These are phyloP conservation scores for Aspergillus tamarii DNA, from an alignment of 2,329 filamentous ascomycete genomes.

Conservation along the genomic window DNA sequence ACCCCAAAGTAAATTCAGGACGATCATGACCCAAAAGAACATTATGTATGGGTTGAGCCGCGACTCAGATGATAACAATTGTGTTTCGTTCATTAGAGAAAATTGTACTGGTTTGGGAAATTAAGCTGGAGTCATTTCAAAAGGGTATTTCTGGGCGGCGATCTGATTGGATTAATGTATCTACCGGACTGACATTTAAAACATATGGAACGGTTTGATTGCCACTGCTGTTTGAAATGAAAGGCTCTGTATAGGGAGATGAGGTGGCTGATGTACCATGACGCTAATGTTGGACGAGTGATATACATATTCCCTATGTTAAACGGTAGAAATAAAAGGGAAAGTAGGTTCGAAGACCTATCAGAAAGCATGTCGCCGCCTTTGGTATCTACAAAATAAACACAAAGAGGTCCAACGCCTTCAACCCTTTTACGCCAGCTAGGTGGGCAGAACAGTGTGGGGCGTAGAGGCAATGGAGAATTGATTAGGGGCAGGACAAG, in stretches of 20 bases:
- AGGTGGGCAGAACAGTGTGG: conserved; percentile 5
- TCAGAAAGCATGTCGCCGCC: background rate
- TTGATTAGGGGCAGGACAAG: background rate
- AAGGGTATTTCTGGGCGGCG: background rate
- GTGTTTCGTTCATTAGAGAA: background rate
- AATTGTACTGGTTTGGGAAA: background rate
- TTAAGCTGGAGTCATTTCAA: background rate
- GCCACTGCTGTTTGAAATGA: background rate
- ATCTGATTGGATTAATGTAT: background rate
- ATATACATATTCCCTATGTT: background rate
- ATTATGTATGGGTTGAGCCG: background rate
- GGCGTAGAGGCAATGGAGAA: background rate
- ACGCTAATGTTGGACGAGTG: background rate
- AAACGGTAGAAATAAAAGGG: background rate
- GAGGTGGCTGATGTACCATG: background rate
- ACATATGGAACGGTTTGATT: background rate
- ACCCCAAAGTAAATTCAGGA: background rate
- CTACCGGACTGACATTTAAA: background rate
- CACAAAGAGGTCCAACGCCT: background rate
- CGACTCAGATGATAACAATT: background rate
- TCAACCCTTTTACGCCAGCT: background rate
- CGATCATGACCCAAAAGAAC: background rate
- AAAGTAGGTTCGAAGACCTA: background rate
- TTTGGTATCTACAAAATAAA: background rate
- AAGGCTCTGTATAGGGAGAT: background rate